phyloP scores from a whole-genome alignment of 352 stramenopile genomes.

The Pythium scleroteichum region DNA sequence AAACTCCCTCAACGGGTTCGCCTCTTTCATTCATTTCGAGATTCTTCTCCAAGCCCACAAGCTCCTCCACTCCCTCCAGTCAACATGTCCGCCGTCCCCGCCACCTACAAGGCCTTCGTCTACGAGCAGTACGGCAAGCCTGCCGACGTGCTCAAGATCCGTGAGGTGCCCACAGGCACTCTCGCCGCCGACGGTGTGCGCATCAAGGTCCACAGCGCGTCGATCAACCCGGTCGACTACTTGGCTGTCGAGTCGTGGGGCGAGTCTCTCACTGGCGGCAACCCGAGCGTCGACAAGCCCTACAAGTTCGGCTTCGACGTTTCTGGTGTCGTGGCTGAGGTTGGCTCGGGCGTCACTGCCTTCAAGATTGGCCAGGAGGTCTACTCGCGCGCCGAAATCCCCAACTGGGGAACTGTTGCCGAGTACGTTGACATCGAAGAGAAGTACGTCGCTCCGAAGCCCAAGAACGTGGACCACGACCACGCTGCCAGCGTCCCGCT shows the following conservation, averaged over 20 bases:
- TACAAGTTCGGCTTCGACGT: conserved; percentile 15
- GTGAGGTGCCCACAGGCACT: not conserved
- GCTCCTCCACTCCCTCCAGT: not conserved
- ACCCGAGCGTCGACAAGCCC: conserved; percentile 12
- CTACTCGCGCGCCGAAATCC: conserved; percentile 21
- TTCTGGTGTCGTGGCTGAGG: conserved; percentile 16
- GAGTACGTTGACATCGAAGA: conserved; percentile 42
- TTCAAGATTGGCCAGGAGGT: conserved; percentile 22
- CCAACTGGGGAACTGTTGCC: conserved; percentile 27
- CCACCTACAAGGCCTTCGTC: conserved; percentile 8
- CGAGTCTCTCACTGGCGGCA: conserved; percentile 1
- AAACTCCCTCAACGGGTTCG: not conserved
- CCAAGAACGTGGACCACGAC: conserved; percentile 36
- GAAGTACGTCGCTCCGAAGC: conserved; percentile 39
- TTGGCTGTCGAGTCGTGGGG: not conserved
- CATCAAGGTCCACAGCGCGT: conserved; percentile 15
- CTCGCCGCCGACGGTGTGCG: conserved; percentile 4
- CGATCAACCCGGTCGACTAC: conserved; percentile 22
- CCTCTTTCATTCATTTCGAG: not conserved
- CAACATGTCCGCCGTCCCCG: not conserved
- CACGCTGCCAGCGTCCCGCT: conserved; percentile 38
- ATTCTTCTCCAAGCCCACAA: not conserved
- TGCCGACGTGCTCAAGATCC: conserved; percentile 3
- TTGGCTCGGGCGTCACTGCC: not conserved
- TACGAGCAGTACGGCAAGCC: conserved; percentile 12